Base-by-base conservation (phyloP, 192 early-diverging fungal species). In the Dispira simplex region DNA sequence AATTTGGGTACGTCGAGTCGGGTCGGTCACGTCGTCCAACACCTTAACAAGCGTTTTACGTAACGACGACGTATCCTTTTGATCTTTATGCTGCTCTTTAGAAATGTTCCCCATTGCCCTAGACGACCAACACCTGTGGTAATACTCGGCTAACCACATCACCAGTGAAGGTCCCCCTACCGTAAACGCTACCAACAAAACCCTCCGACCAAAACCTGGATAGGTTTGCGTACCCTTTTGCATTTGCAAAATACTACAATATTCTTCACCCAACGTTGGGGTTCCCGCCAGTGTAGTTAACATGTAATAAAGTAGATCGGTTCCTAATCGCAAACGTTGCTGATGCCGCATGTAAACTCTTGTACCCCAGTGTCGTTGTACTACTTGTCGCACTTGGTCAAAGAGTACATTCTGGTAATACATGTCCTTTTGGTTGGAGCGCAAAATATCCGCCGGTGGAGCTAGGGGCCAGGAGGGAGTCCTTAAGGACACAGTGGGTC, bases 211-310 rank as follows among this genome's bases (percentile, higher is more conserved):
- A 39, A 74, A 47, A 4, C 77, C 67, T 23, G 88, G 87, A 44
- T 73, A 81, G n/a, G 78, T 75, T 2, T 68, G 64, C 18, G 68
- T 63, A 0, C 65, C 68, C 16, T 72, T 68, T 23, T 70, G 75
- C 51, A 84, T 73, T 59, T 86, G 91, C 65, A 91, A 66, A 56
- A 96, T 89, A 64, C 90, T 91, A 64, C 91, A 94, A 71, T 95
- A 96, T 68, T 98, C 95, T 70, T 98, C 92, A 48, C 95, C 95
- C 44, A 98, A 70, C 0, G 95, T 96, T 65, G 89, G 91, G 18
- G 81, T 82, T 4, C 93, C 88, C 56, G 63, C 16, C 28, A 82
- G 58, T 9, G 87, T 88, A 8, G 91, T 91, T 46, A 89, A 72
- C 0, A 77, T 81, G 57, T 87, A 84, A 70, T 96, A 96, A 27